Evolutionary conservation across 2,329 filamentous ascomycete species (phyloP).

Genomic region (Aureobasidium namibiae): DNA sequence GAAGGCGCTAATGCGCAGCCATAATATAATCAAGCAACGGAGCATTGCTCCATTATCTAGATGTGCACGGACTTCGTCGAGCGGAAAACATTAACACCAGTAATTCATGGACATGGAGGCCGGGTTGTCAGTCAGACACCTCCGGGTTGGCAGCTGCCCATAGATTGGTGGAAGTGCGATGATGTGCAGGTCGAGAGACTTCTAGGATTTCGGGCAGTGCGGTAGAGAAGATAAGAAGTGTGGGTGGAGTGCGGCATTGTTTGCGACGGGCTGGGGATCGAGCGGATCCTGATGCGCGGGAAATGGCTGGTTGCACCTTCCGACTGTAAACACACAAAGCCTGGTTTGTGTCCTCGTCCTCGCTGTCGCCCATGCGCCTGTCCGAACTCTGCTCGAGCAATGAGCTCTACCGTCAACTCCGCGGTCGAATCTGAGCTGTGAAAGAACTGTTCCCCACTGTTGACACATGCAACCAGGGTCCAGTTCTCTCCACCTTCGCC

Average conservation of each 20-base stretch:
- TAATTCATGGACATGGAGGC: too few species aligned
- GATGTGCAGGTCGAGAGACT: neutral
- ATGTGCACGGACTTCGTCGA: neutral
- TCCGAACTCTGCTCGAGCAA: neutral
- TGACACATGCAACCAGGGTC: conserved; percentile 6
- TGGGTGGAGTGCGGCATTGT: neutral
- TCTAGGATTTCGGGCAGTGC: neutral
- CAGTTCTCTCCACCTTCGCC: neutral
- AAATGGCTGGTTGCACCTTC: conserved; percentile 4
- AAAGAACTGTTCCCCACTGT: neutral
- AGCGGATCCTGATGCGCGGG: neutral
- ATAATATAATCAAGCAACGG: neutral
- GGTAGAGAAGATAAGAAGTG: neutral
- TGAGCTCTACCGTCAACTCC: neutral
- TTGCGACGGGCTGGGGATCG: conserved; percentile 1
- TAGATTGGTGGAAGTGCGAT: neutral
- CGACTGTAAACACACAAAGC: conserved; percentile 10
- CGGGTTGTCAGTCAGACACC: too few species aligned
- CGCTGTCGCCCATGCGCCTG: neutral
- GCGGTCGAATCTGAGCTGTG: neutral
- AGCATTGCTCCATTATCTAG: neutral
- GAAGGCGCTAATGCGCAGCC: neutral
- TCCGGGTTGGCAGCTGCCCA: too few species aligned
- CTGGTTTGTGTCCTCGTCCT: neutral
- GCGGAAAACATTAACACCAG: too few species aligned